Evolutionary conservation across 2,329 filamentous ascomycete genomes (phyloP), one percentile per base, ranked within the genome.

Genomic region (Fusarium fujikuroi): DNA sequence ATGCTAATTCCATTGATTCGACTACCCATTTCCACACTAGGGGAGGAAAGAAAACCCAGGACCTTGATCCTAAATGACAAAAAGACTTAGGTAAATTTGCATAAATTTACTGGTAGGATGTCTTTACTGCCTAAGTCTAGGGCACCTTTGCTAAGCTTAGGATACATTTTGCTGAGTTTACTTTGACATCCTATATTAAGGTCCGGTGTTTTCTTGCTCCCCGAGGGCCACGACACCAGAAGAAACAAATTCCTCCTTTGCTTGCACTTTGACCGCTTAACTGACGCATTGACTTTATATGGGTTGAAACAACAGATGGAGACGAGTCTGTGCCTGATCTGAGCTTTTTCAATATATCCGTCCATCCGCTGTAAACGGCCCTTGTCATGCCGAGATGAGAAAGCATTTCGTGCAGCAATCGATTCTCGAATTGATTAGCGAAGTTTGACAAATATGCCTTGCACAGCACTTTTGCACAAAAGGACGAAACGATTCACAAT

Each of bases 301-400:
- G 30, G 75, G 70, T 72, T 74, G 75, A 77, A 77, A 76, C 75
- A 53, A 58, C 47, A 61, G 64, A 54, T 64, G 65, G 57, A 69
- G 58, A 54, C 34, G 18, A 62, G 69, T 61, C 69, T 66, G 58
- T 73, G 66, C 70, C 32, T 32, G 53, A 65, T 75, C 42, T 54
- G 39, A 28, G 34, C 32, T 39, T n/a, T 23, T 36, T 47, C n/a
- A 34, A 19, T 15, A 21, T 57, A 12, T 44, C 59, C 34, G 64
- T 49, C 56, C 71, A 76, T 75, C 73, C 42, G 68, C 63, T 57
- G 65, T 54, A 54, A 34, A 36, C 57, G 30, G 47, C 49, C 36
- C 39, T 43, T 34, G 39, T 59, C 58, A 47, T 50, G 40, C 61
- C 64, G 52, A 73, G 61, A 66, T 75, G 62, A 74, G 53, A 34